Base-by-base conservation (phyloP, 176 grass and related monocot genomes). In the Musa schizocarpa region DNA sequence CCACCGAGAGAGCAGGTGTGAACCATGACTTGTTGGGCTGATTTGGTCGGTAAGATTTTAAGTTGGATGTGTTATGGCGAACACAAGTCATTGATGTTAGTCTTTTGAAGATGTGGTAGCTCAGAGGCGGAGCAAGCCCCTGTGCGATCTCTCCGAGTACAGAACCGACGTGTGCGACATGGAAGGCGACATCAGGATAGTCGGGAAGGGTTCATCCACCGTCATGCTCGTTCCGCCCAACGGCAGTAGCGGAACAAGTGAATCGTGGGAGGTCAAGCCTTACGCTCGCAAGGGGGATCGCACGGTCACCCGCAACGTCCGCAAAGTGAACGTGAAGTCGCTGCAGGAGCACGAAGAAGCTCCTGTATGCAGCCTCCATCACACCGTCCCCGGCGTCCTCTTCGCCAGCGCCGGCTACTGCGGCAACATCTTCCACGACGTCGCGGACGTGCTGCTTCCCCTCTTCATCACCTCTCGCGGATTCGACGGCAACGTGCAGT, bases 211-310 rank as follows among this genome's bases (percentile, higher is more conserved):
- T 9, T 65, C 75, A 9, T 89, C 86, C 14, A 51, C 68, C 21
- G 68, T 70, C 0, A 70, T 11, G 34, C 0, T 67, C 84, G 26
- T 74, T 79, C 43, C 80, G 29, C 1, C 65, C 13, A 79, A 69
- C 66, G 59, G 77, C 77, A 48, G 81, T 23, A 0, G 70, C 11
- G 66, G 50, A 26, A 43, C 78, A 51, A 75, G 88, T 21, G 82
- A 84, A 75, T 61, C 83, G 34, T 96, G 83, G 92, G 82, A 79
- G 74, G 85, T 96, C 19, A 86, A 86, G 73, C 92, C 92, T 0
- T 96, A 91, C 82, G 81, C 92, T 53, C 88, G 92, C 57, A 96
- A 96, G 73, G 87, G 80, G 0, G 92, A 96, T 25, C 69, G 63
- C 68, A 82, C 76, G 50, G 75, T 85, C 76, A 87, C 91, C 65